Percentiles rank a stretch among this genome's conserved stretches.
Evolutionary conservation across 345 rosid genomes (phyloP).

Genomic region (Anastatica hierochuntica): DNA sequence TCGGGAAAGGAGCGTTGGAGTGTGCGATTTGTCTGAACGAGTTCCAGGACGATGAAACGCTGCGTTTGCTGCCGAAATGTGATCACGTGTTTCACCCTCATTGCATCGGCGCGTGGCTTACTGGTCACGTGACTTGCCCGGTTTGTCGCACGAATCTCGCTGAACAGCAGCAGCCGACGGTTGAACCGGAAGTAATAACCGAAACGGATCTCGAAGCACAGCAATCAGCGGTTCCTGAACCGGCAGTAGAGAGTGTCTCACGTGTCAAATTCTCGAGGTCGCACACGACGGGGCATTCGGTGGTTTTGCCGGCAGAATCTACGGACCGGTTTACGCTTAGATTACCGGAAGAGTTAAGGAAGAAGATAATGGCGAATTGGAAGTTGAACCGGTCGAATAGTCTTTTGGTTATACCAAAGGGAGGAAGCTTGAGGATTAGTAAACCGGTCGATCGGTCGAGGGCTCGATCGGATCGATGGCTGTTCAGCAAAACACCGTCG

Average conservation of each 20-base stretch:
- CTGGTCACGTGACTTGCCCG: slow-evolving; percentile 65
- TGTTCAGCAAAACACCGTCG: slow-evolving; percentile 22
- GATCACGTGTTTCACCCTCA: slow-evolving; percentile 73
- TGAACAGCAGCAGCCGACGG: neutral
- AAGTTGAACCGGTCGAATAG: slow-evolving; percentile 58
- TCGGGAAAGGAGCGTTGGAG: slow-evolving; percentile 74
- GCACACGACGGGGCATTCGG: no score
- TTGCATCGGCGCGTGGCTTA: slow-evolving; percentile 68
- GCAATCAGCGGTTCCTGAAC: slow-evolving; percentile 4
- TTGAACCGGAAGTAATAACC: neutral
- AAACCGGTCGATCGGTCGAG: slow-evolving; percentile 6
- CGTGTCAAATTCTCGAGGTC: slow-evolving; percentile 40
- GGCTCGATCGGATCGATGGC: slow-evolving; percentile 23
- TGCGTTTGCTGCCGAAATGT: no score
- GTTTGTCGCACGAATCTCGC: slow-evolving; percentile 63
- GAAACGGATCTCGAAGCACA: slow-evolving; percentile 16
- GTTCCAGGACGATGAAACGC: slow-evolving; percentile 75
- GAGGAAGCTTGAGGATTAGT: slow-evolving; percentile 43
- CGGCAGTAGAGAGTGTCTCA: slow-evolving; percentile 34
- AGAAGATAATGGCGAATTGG: slow-evolving; percentile 51
- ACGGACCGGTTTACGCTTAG: slow-evolving; percentile 72
- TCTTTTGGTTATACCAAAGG: slow-evolving; percentile 41
- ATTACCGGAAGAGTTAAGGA: slow-evolving; percentile 68
- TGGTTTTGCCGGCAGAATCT: slow-evolving; percentile 66
- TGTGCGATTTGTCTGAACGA: slow-evolving; percentile 77